Percentiles rank a stretch among this genome's conserved stretches.
phyloP scores from a whole-genome alignment of 2,329 filamentous ascomycete genomes.

The Aureobasidium subglaciale region DNA sequence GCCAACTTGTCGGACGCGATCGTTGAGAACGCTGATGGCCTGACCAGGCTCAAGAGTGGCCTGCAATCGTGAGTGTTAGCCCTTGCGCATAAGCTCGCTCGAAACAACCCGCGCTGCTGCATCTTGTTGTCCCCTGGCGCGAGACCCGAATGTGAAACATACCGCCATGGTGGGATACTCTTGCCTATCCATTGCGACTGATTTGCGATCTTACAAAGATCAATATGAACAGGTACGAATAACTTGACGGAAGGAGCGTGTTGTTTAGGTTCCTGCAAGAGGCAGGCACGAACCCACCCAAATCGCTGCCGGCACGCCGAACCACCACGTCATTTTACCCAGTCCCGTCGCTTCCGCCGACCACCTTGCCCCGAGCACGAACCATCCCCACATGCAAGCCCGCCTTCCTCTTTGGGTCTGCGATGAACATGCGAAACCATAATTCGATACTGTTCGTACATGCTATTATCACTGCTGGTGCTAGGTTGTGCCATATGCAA shows the following conservation, averaged over 20 bases:
- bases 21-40: slow-evolving; percentile 73
- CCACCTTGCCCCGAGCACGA: background rate
- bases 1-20: slow-evolving; percentile 79
- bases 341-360: background rate
- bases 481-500: no score
- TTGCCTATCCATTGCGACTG: slow-evolving; percentile 56
- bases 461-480: no score
- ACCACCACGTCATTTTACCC: background rate
- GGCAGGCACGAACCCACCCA: background rate
- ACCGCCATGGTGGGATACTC: slow-evolving; percentile 96
- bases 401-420: background rate
- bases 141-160: slow-evolving; percentile 44
- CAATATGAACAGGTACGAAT: slow-evolving; percentile 2
- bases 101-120: background rate
- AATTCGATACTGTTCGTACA: background rate
- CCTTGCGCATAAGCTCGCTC: background rate
- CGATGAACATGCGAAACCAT: background rate
- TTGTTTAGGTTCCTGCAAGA: slow-evolving; percentile 1
- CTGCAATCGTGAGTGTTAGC: slow-evolving; percentile 40
- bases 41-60: slow-evolving; percentile 72
- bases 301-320: background rate
- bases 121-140: background rate
- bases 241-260: background rate
- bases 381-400: background rate
- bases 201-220: background rate